Evolutionary conservation across 441 rosid genomes (phyloP).

Genomic region (Populus hybrid): DNA sequence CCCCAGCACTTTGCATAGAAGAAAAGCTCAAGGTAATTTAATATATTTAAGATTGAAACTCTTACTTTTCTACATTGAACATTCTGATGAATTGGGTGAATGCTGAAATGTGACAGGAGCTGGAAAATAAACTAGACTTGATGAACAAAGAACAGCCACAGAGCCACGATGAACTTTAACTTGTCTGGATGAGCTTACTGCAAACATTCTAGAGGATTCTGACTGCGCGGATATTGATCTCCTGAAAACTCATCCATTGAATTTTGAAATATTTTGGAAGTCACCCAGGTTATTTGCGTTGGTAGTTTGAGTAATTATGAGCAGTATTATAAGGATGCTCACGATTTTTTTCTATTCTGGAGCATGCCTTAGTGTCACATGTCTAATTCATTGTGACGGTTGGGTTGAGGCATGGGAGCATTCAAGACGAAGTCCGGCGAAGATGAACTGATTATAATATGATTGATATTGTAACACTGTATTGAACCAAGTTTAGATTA

Average conservation of each 20-base stretch:
- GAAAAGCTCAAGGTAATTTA: constrained; percentile 66
- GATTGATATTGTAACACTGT: too few relatives aligned
- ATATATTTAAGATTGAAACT: background rate
- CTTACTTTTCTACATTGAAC: background rate
- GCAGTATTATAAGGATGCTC: background rate
- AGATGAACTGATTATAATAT: too few relatives aligned
- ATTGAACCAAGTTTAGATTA: too few relatives aligned
- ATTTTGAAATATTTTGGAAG: constrained; percentile 4
- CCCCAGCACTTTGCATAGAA: constrained; percentile 79
- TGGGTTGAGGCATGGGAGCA: too few relatives aligned
- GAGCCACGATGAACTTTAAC: constrained; percentile 71
- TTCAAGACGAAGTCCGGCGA: too few relatives aligned
- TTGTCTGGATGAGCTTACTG: background rate
- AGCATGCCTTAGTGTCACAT: too few relatives aligned
- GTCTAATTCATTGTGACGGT: too few relatives aligned
- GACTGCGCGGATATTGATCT: background rate
- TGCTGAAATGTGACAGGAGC: constrained; percentile 44
- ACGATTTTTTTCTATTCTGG: background rate
- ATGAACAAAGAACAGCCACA: constrained; percentile 63
- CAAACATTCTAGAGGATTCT: constrained; percentile 14
- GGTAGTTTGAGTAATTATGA: background rate
- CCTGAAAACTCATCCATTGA: background rate
- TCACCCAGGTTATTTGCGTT: background rate
- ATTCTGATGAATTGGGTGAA: background rate
- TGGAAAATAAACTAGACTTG: constrained; percentile 62